A percentile compares a stretch with the other conserved stretches of the same genome.
Conservation (phyloP, 2,329 filamentous ascomycete species). For the Lojkania enalia region DNA sequence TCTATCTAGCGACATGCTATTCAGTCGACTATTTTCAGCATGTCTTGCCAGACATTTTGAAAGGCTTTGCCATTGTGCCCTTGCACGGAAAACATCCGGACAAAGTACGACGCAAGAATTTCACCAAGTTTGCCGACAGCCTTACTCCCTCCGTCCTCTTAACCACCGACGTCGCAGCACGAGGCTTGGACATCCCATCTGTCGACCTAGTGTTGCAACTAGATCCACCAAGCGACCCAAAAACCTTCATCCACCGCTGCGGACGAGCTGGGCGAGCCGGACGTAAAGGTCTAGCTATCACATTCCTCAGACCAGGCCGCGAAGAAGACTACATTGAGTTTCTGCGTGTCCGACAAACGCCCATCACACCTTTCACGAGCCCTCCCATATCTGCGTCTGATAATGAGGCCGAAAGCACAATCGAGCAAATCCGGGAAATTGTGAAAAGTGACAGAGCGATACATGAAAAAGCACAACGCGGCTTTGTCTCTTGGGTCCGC, state of each 20-base stretch:
- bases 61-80: slow-evolving; percentile 71
- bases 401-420: slow-evolving; percentile 61
- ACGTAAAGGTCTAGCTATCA: slow-evolving; percentile 76
- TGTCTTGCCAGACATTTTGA: slow-evolving; percentile 73
- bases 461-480: slow-evolving; percentile 86
- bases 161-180: slow-evolving; percentile 89
- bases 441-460: slow-evolving; percentile 66
- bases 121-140: slow-evolving; percentile 75
- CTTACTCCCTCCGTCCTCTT: slow-evolving; percentile 78
- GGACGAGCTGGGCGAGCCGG: slow-evolving; percentile 66
- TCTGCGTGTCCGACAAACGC: slow-evolving; percentile 83
- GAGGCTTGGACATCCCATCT: slow-evolving; percentile 87
- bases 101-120: slow-evolving; percentile 86
- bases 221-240: slow-evolving; percentile 83
- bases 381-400: slow-evolving; percentile 62
- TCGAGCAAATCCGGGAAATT: slow-evolving; percentile 63
- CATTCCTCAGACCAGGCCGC: slow-evolving; percentile 78
- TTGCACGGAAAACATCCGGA: slow-evolving; percentile 91
- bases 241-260: slow-evolving; percentile 73
- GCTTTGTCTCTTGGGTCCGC: slow-evolving; percentile 91
- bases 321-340: slow-evolving; percentile 93
- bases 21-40: slow-evolving; percentile 93
- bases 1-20: slow-evolving; percentile 92
- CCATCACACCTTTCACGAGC: slow-evolving; percentile 66
- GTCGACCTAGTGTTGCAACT: slow-evolving; percentile 91